phyloP scores from a whole-genome alignment of 352 stramenopile species.

The Pythium utonaiense region DNA sequence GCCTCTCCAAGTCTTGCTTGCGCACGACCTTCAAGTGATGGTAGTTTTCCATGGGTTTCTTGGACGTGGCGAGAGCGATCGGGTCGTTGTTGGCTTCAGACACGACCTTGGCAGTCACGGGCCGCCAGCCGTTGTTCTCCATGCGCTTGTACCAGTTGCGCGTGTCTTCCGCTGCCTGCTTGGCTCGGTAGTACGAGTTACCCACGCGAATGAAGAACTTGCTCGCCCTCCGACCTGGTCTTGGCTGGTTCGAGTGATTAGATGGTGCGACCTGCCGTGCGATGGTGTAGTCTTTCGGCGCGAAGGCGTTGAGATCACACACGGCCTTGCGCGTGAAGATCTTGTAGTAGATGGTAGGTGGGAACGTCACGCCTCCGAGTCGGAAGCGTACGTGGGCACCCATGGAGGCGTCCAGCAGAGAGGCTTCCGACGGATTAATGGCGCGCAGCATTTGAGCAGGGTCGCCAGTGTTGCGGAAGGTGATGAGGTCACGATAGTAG shows the following conservation, averaged over 20 bases:
- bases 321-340: slow-evolving; percentile 86
- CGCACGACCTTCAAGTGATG: slow-evolving; percentile 54
- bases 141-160: slow-evolving; percentile 82
- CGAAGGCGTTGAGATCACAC: slow-evolving; percentile 89
- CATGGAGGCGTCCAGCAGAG: slow-evolving; percentile 78
- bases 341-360: slow-evolving; percentile 94
- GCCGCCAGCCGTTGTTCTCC: slow-evolving; percentile 91
- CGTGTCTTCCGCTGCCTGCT: slow-evolving; percentile 46
- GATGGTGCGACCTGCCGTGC: slow-evolving; percentile 30
- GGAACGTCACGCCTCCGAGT: slow-evolving; percentile 83
- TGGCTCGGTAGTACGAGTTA: slow-evolving; percentile 61
- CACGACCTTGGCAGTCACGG: slow-evolving; percentile 81
- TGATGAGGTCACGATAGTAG: slow-evolving; percentile 77
- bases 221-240: slow-evolving; percentile 9
- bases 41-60: slow-evolving; percentile 27
- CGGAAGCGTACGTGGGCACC: slow-evolving; percentile 82
- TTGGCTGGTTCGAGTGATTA: slow-evolving; percentile 25
- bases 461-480: slow-evolving; percentile 76
- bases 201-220: slow-evolving; percentile 69
- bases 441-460: slow-evolving; percentile 72
- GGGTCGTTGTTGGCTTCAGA: slow-evolving; percentile 56
- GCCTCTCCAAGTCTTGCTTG: slow-evolving; percentile 45
- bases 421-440: slow-evolving; percentile 82
- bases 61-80: slow-evolving; percentile 44
- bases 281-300: slow-evolving; percentile 85